Evolutionary conservation across 148 eudicot genomes (phyloP).

Genomic region (Simmondsia chinensis): DNA sequence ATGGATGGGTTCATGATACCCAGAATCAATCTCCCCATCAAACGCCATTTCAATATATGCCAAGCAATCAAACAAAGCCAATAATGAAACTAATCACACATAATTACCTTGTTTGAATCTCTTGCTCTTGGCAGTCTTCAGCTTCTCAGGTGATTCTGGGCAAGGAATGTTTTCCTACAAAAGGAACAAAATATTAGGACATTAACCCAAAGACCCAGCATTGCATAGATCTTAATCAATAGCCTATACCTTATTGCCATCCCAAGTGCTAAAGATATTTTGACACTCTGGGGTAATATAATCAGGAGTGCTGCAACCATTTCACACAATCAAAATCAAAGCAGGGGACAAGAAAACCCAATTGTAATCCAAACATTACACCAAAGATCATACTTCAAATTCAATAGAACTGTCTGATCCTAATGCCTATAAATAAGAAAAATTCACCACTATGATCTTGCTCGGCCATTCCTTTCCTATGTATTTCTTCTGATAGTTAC

Average conservation of each 20-base stretch:
- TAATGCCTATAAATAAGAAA: too few species aligned
- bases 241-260: conserved; percentile 40
- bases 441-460: too few species aligned
- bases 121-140: conserved; percentile 47
- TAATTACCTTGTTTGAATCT: conserved; percentile 47
- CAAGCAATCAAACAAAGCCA: too few species aligned
- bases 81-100: background rate
- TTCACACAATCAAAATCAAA: background rate
- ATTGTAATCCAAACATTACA: background rate
- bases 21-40: too few species aligned
- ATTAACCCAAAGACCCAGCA: too few species aligned
- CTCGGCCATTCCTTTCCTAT: too few species aligned
- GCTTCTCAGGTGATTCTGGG: conserved; percentile 78
- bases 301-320: conserved; percentile 74
- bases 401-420: too few species aligned
- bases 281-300: conserved; percentile 80
- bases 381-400: too few species aligned
- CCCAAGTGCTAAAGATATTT: conserved; percentile 37
- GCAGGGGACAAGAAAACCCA: background rate
- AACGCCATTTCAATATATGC: too few species aligned
- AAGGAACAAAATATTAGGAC: background rate
- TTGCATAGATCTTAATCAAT: too few species aligned
- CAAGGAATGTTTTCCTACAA: conserved; percentile 55
- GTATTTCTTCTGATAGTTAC: too few species aligned
- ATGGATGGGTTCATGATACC: too few species aligned